Evolutionary conservation across 805 yeast species (phyloP), one percentile per base, ranked within the genome.

Genomic region (Yamadazyma akitaensis): DNA sequence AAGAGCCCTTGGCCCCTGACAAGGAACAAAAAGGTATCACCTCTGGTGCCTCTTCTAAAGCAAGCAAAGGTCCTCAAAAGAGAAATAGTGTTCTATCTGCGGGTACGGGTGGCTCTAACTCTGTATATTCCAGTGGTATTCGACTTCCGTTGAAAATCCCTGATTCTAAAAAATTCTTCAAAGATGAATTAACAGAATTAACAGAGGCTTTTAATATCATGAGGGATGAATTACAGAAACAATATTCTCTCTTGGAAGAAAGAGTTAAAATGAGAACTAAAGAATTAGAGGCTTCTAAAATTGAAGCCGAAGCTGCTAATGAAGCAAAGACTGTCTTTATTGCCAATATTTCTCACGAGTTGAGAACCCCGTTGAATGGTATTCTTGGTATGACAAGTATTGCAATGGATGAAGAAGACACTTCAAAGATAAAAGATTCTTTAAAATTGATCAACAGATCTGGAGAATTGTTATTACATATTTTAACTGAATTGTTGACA

Each of bases 351-450:
- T 63, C 68, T 5, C 66, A 6, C 63, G 99, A 94, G 68, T 73
- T 94, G 59, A 79, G 98, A 56, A 94, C 98, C 0, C 99, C 99
- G 1, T 72, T 94, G 51, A 94, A 94, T 63, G 99, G 99, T 61
- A 94, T 94, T 36, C 70, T 94, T 45, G 98, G 98, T 52, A 88
- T 92, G 91, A 88, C 97, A 0, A 86, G 96, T 2, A 85, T 92
- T 47, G 91, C 96, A 5, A 82, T 90, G 87, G 94, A 87, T 17
- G 98, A 94, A 61, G 73, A 73, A 25, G 92, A 88, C 54, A 73
- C 75, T 4, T 64, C 72, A 12, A 81, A 82, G 53, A 82, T 90
- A 12, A 85, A 85, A 56, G 83, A 84, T 41, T 84, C 91, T 14
- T 68, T 91, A 55, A 86, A 85, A 51, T 76, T 92, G 44, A 91